Percentiles rank a stretch among this genome's conserved stretches.
These are phyloP conservation scores for Clonostachys rhizophaga DNA, from an alignment of 2,329 filamentous ascomycete species.

Conservation along the genomic window DNA sequence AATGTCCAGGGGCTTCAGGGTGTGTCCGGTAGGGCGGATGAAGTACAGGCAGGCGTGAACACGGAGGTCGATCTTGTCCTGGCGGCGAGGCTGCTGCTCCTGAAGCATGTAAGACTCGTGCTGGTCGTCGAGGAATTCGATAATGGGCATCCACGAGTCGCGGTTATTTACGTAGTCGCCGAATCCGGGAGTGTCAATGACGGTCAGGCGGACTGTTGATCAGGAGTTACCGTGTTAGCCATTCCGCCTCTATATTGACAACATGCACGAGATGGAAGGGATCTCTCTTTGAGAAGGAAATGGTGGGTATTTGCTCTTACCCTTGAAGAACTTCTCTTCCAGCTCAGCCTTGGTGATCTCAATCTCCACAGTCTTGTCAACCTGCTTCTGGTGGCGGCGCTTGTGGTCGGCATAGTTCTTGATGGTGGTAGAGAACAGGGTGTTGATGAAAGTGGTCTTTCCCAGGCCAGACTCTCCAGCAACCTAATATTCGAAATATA, in stretches of 20 bases:
- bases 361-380: constrained; percentile 99
- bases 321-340: constrained; percentile 99
- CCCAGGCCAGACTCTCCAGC: constrained; percentile 97
- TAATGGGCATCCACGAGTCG: constrained; percentile 99
- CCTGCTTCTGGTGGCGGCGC: constrained; percentile 97
- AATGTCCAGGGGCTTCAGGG: constrained; percentile 96
- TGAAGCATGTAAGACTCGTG: constrained; percentile 99
- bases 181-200: constrained; percentile 98
- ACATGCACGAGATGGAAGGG: too few relatives aligned
- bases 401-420: constrained; percentile 99
- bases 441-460: constrained; percentile 99
- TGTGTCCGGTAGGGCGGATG: constrained; percentile 97
- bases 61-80: constrained; percentile 98
- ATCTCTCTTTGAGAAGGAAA: too few relatives aligned
- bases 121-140: constrained; percentile 99
- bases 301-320: constrained; percentile 38
- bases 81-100: constrained; percentile 96
- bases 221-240: constrained; percentile 9
- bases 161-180: constrained; percentile 99
- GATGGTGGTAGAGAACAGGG: constrained; percentile 98
- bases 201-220: constrained; percentile 81
- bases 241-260: too few relatives aligned
- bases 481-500: constrained; percentile 54
- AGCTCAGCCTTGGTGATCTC: constrained; percentile 99
- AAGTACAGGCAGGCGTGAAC: constrained; percentile 99